A percentile compares a stretch with the other conserved stretches of the same genome.
These are phyloP conservation scores for Zea luxurians DNA, from an alignment of 176 grass and related monocot species.

Conservation along the genomic window DNA sequence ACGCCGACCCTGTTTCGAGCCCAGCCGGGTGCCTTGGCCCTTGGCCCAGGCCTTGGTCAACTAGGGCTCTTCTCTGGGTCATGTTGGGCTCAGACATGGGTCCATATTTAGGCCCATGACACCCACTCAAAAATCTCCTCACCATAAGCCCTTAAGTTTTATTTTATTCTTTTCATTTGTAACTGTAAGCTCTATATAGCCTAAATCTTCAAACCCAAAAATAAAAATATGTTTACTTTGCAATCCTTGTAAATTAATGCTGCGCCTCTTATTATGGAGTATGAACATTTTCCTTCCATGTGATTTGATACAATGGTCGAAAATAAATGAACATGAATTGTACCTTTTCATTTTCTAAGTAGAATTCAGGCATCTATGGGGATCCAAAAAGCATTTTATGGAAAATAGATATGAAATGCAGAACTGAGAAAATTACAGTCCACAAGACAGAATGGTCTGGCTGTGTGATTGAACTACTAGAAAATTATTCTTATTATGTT, in stretches of 20 bases:
- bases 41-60: too few relatives aligned
- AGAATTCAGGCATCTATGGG: not conserved
- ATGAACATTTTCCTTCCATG: not conserved
- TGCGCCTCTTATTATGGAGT: not conserved
- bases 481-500: not conserved
- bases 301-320: not conserved
- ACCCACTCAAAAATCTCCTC: not conserved
- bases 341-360: not conserved
- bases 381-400: not conserved
- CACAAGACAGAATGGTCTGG: not conserved
- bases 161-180: not conserved
- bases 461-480: not conserved
- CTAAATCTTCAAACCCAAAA: not conserved
- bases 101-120: too few relatives aligned
- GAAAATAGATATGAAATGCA: not conserved
- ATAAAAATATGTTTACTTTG: not conserved
- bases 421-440: not conserved
- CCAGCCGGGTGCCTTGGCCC: too few relatives aligned
- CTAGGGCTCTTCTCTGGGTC: too few relatives aligned
- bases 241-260: not conserved
- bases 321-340: not conserved
- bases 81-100: too few relatives aligned
- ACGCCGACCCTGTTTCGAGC: too few relatives aligned
- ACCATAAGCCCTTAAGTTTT: not conserved
- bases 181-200: not conserved